Base-by-base conservation (phyloP, 1,284 basidiomycete species). In the Sanghuangporus sanghuang region DNA sequence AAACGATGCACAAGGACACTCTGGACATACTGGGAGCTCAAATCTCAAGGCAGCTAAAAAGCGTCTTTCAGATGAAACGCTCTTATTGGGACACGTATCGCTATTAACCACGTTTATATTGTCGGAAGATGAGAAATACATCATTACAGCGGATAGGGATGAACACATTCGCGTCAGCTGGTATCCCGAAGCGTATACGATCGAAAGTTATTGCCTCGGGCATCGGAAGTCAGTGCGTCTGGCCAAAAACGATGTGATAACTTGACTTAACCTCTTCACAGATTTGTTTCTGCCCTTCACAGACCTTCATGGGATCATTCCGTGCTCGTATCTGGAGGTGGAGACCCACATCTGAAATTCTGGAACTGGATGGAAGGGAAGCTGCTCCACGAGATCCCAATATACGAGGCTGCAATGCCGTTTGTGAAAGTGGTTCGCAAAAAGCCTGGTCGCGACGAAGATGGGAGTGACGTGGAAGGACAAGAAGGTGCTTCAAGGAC, bases 131-230 rank as follows among this genome's bases (percentile, higher is more conserved):
- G 85, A 89, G 67, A 81, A 81, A 63, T 87, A 82, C 70, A 86
- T 98, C 70, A 81, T 96, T 68, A 93, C 93, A 0, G 89, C 92
- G 0, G 95, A 97, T 73, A 78, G 95, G 53, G 95, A 97, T 71
- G 95, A 97, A 72, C 95, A 97, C 72, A 89, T 98, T 60, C 82
- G 95, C 59, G 83, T 96, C n/a, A 94, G 91, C 70, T 86, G 90
- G 83, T 97, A 85, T 71, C 95, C 95, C 0, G 79, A 89, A 64
- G 89, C 93, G 12, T 90, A 89, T 69, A 83, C 85, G 40, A 90
- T 96, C 63, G 92, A 96, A 73, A 84, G 82, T 64, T 96, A 87
- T 74, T 90, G 94, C 66, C 81, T 95, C 46, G 95, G 94, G 6
- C 90, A 93, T 71, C 81, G 82, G 69, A 90, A 88, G 92, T 95